Conservation (phyloP, 2,329 filamentous ascomycete genomes). For the Chrysoporthe deuterocubensis region DNA sequence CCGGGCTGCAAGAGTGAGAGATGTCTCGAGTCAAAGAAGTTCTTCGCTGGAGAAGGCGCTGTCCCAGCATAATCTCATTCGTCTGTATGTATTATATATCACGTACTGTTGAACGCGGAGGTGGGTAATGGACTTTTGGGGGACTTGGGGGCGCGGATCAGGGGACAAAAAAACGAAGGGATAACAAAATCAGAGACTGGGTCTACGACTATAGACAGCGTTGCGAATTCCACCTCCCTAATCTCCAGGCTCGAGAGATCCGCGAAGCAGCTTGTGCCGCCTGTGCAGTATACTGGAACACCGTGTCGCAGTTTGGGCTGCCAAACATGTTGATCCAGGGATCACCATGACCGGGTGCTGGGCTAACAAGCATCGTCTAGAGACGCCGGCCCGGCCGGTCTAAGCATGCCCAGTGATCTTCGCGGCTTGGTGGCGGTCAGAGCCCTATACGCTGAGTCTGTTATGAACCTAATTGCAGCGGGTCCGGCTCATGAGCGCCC, state of each 20-base stretch:
- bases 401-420: too few species aligned
- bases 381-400: too few species aligned
- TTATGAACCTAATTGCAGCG: constrained; percentile 14
- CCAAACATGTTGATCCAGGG: too few species aligned
- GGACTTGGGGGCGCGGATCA: not conserved
- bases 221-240: constrained; percentile 1
- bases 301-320: too few species aligned
- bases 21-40: constrained; percentile 77
- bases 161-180: not conserved
- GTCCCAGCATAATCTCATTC: constrained; percentile 10
- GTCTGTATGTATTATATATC: not conserved
- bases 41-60: constrained; percentile 51
- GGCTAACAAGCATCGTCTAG: too few species aligned
- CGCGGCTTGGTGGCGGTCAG: too few species aligned
- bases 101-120: not conserved
- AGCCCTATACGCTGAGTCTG: not conserved
- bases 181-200: not conserved
- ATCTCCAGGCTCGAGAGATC: not conserved
- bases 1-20: constrained; percentile 90
- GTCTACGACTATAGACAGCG: constrained; percentile 2
- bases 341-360: too few species aligned
- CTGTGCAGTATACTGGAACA: not conserved
- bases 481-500: not conserved
- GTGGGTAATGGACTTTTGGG: not conserved
- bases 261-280: not conserved